These are phyloP conservation scores for Verticillium nonalfalfae DNA, from an alignment of 2,329 filamentous ascomycete genomes.

Conservation along the genomic window DNA sequence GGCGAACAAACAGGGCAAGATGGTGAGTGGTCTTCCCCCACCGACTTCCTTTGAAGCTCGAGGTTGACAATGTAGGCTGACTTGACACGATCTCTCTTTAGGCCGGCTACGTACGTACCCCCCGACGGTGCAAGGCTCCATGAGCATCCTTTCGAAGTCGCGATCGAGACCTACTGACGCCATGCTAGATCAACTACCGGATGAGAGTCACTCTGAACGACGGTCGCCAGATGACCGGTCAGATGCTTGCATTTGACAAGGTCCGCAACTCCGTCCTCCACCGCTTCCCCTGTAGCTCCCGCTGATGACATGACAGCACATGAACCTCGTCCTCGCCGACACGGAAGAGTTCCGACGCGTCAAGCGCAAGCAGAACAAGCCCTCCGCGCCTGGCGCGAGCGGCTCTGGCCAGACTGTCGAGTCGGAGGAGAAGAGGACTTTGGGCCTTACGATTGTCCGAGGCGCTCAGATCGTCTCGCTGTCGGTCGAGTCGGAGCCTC, in stretches of 20 bases:
- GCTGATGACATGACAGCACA: conserved; percentile 57
- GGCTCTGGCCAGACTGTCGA: conserved; percentile 67
- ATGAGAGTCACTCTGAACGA: conserved; percentile 97
- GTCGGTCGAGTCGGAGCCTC: conserved; percentile 91
- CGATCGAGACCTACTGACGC: not conserved
- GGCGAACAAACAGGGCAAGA: conserved; percentile 97
- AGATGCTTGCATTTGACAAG: conserved; percentile 99
- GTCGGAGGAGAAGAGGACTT: conserved; percentile 93
- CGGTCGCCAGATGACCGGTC: conserved; percentile 91
- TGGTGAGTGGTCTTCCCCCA: conserved; percentile 62
- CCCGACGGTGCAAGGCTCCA: not conserved
- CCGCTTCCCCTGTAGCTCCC: not conserved
- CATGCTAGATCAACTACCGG: conserved; percentile 90
- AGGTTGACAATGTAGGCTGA: conserved; percentile 55
- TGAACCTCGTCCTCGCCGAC: conserved; percentile 98
- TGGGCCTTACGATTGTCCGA: conserved; percentile 89
- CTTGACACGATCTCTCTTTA: conserved; percentile 40
- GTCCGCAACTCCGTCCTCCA: conserved; percentile 35
- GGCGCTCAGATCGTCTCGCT: conserved; percentile 92
- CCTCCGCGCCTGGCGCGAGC: conserved; percentile 55
- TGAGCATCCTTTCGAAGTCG: not conserved
- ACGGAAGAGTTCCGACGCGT: conserved; percentile 95
- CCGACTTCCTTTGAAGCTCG: conserved; percentile 32
- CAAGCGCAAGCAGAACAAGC: conserved; percentile 76
- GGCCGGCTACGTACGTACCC: conserved; percentile 63